Evolutionary conservation across 768 basidiomycete genomes (phyloP).

Genomic region (Hebeloma cylindrosporum): DNA sequence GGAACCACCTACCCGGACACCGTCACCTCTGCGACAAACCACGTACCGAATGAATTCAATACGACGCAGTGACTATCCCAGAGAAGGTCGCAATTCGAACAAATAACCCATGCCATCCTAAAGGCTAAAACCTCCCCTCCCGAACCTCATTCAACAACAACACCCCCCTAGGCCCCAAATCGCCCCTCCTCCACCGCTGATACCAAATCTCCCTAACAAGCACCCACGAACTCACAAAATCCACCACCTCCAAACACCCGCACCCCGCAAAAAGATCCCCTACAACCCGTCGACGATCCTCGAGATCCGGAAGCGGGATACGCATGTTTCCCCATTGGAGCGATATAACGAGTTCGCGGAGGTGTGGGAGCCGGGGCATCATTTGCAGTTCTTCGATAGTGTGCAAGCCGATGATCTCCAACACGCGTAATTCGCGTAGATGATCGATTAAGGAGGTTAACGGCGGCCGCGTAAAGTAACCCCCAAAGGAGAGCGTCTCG

Average conservation of each 20-base stretch:
- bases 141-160: not conserved
- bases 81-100: no score
- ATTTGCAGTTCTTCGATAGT: slow-evolving; percentile 9
- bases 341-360: slow-evolving; percentile 16
- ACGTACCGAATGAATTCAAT: no score
- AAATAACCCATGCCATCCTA: no score
- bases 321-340: slow-evolving; percentile 7
- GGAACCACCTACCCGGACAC: no score
- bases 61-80: no score
- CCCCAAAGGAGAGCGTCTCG: slow-evolving; percentile 14
- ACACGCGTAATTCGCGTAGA: not conserved
- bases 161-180: not conserved
- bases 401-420: not conserved
- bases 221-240: slow-evolving; percentile 14
- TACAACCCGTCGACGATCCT: slow-evolving; percentile 6
- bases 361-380: slow-evolving; percentile 5
- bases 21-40: no score
- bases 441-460: not conserved
- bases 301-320: slow-evolving; percentile 9
- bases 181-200: slow-evolving; percentile 14
- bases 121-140: slow-evolving; percentile 1
- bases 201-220: slow-evolving; percentile 12
- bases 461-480: slow-evolving; percentile 15
- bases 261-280: slow-evolving; percentile 12
- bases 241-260: slow-evolving; percentile 2